Base-by-base conservation (phyloP, 345 rosid genomes). In the Boechera divaricarpa region DNA sequence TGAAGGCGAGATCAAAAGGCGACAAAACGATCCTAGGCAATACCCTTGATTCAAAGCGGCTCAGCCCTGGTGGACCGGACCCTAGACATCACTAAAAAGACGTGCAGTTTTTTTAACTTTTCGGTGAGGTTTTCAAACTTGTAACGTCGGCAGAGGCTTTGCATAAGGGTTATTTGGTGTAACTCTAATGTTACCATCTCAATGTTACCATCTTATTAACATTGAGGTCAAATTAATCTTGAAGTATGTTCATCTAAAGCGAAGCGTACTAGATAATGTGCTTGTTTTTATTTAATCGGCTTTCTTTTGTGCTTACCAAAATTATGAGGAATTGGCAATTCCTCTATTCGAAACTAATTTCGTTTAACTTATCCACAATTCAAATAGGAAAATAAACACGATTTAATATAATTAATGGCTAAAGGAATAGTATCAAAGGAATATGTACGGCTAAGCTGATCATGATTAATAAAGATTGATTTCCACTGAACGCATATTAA, bases 31-130 rank as follows among this genome's bases (percentile, higher is more conserved):
- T 65, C 42, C 59, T 73, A 59, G 54, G 54, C 36, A 29, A 48
- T 49, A 59, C 39, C 35, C 41, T 52, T 47, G 80, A 69, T 32
- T 80, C 77, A 28, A 80, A 80, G 80, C 80, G 83, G 54, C 69
- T 80, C 18, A 80, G 83, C 65, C 83, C 83, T 5, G 83, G 83
- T 57, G 83, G 83, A 66, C 83, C 83, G 9, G 83, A 80, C 70
- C 83, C 83, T 29, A 80, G 55, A 45, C 83, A 80, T 59, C 83
- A 80, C 69, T 80, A 75, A 73, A 29, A 7, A 0, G 0, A 15
- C 24, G 72, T 65, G 58, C 57, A 61, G 16, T 64, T 45, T 72
- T 47, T 16, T 11, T 77, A 55, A 45, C 41, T 13, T 42, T 70
- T 5, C 0, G 66, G 47, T 56, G 72, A 63, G 36, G 53, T 55